Conservation (phyloP, 2,329 filamentous ascomycete genomes). For the Dothiorella sarmentorum region DNA sequence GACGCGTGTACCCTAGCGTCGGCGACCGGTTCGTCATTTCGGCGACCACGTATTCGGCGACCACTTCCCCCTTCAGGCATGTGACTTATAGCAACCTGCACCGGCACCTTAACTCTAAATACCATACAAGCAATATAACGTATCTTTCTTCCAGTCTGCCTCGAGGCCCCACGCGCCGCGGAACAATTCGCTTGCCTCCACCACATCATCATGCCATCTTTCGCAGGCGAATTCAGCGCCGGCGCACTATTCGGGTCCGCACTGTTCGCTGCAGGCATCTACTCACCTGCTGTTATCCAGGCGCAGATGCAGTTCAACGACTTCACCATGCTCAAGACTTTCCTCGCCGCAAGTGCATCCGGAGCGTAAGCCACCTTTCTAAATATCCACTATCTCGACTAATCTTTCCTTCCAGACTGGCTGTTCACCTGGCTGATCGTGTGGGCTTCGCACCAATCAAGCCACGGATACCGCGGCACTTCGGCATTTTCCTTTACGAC, state of each 20-base stretch:
- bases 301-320: conserved; percentile 59
- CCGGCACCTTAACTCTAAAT: too few relatives aligned
- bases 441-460: conserved; percentile 44
- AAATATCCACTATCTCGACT: neutral
- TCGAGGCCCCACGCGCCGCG: too few relatives aligned
- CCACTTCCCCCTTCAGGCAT: too few relatives aligned
- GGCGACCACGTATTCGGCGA: too few relatives aligned
- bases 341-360: conserved; percentile 59
- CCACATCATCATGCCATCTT: neutral
- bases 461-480: conserved; percentile 45
- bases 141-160: too few relatives aligned
- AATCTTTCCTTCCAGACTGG: conserved; percentile 32
- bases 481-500: conserved; percentile 56
- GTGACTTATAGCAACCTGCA: too few relatives aligned
- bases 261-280: conserved; percentile 55
- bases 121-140: too few relatives aligned
- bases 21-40: neutral
- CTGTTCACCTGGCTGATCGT: conserved; percentile 47
- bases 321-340: conserved; percentile 65
- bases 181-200: too few relatives aligned
- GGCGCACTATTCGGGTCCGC: conserved; percentile 52
- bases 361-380: conserved; percentile 51
- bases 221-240: neutral
- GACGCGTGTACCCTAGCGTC: neutral
- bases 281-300: conserved; percentile 57